Base-by-base conservation (phyloP, 257 asterid species). In the Fraxinus anomala region DNA sequence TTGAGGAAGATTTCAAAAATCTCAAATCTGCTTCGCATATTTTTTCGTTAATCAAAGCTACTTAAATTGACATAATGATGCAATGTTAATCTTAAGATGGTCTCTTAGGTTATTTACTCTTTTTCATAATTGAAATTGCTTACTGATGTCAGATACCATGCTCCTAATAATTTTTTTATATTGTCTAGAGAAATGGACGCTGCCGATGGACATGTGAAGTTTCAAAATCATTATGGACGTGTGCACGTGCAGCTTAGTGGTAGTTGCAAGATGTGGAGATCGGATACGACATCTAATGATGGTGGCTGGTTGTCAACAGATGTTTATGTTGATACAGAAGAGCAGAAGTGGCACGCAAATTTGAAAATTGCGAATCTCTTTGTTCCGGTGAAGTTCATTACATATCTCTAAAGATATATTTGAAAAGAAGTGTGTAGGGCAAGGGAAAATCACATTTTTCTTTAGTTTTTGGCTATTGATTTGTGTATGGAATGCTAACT, bases 221-320 rank as follows among this genome's bases (percentile, higher is more conserved):
- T 96, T 73, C 97, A 90, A 85, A 93, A 92, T 84, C 93, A 91
- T 77, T 96, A 93, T 75, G 94, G 86, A 66, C 93, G 96, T 47
- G 92, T 93, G 72, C 93, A 96, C 67, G 98, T 96, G 75, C 98
- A 92, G 73, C 87, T 92, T 68, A 90, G 90, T 84, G 99, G 99
- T 82, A 88, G 83, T 83, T 93, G 99, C 85, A 93, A 88, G 86
- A 89, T 86, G 91, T 93, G 99, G 99, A 89, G 97, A 86, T 91
- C 99, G 34, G 96, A 84, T 82, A 74, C 79, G 80, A 78, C 82
- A 51, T 83, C 93, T 82, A 97, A 89, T 86, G 98, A 93, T 86
- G 99, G 98, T 83, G 99, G 99, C 63, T 93, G 99, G 98, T 82
- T 96, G 88, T 93, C 99, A 71, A 81, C 97, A 12, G 98, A 96